Evolutionary conservation across 2,329 filamentous ascomycete species (phyloP).

Genomic region (Colletotrichum filicis): DNA sequence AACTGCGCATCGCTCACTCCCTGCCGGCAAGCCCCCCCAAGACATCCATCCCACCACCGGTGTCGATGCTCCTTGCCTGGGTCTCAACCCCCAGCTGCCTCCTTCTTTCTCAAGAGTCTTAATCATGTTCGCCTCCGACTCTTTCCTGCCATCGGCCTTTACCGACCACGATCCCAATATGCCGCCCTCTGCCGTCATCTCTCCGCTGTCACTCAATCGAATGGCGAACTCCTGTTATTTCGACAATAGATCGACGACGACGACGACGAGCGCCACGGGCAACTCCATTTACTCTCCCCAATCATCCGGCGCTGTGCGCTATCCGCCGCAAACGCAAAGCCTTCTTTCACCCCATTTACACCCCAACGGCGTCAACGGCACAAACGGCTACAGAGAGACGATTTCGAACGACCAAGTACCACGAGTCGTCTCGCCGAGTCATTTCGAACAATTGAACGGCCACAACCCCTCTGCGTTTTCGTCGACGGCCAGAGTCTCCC

Average conservation of each 20-base stretch:
- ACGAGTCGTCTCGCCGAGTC: conserved; percentile 32
- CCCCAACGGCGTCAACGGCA: conserved; percentile 18
- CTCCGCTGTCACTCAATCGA: conserved; percentile 49
- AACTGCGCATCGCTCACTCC: conserved; percentile 14
- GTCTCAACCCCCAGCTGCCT: conserved; percentile 5
- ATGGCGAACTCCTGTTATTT: conserved; percentile 47
- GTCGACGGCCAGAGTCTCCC: conserved; percentile 39
- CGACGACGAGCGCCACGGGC: conserved; percentile 35
- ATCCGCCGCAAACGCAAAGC: conserved; percentile 35
- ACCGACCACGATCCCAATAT: conserved; percentile 46
- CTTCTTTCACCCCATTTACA: conserved; percentile 40
- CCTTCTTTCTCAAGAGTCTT: conserved; percentile 40
- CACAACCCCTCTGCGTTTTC: conserved; percentile 19
- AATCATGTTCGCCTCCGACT: conserved; percentile 54
- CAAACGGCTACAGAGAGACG: neutral
- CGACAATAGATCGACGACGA: conserved; percentile 42
- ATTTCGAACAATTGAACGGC: conserved; percentile 1
- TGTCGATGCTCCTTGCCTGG: conserved; percentile 21
- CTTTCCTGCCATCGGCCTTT: conserved; percentile 53
- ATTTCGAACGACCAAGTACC: conserved; percentile 26
- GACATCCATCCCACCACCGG: conserved; percentile 17
- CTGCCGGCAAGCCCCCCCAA: conserved; percentile 9
- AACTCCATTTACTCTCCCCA: conserved; percentile 38
- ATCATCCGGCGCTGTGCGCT: conserved; percentile 38
- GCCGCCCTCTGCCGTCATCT: conserved; percentile 49